phyloP scores from a whole-genome alignment of 176 grass and related monocot genomes.

The Musa troglodytarum region DNA sequence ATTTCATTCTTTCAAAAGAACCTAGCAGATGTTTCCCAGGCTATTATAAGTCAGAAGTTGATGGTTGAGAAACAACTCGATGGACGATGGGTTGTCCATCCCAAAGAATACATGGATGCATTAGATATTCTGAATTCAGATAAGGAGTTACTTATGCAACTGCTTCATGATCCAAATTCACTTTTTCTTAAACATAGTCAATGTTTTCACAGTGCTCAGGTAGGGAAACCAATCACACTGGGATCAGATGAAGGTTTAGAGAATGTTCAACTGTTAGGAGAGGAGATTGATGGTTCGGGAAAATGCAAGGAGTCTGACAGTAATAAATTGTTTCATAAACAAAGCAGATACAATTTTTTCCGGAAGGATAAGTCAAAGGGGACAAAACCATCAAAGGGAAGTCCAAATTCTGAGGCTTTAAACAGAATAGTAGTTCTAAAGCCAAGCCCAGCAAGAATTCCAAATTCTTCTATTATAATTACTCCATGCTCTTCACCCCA shows the following conservation, averaged over 20 bases:
- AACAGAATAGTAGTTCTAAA: constrained; percentile 95
- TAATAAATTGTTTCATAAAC: constrained; percentile 30
- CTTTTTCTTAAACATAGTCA: constrained; percentile 57
- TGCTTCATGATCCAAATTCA: constrained; percentile 78
- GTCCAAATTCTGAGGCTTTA: constrained; percentile 24
- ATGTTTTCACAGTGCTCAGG: constrained; percentile 36
- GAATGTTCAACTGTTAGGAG: constrained; percentile 15
- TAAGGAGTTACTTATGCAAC: constrained; percentile 80
- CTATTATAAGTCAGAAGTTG: constrained; percentile 29
- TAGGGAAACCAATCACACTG: constrained; percentile 15
- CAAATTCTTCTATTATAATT: constrained; percentile 26
- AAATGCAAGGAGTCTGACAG: constrained; percentile 30
- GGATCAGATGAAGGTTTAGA: constrained; percentile 26
- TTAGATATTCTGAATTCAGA: constrained; percentile 81
- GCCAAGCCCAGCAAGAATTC: constrained; percentile 44
- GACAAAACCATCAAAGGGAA: constrained; percentile 32
- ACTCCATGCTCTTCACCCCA: constrained; percentile 39
- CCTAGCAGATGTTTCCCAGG: constrained; percentile 22
- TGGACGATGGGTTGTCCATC: constrained; percentile 40
- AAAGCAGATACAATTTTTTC: constrained; percentile 56
- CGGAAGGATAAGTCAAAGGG: constrained; percentile 51
- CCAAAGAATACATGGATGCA: constrained; percentile 70
- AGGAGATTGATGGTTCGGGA: constrained; percentile 29
- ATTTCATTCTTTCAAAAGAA: neutral
- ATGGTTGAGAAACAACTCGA: constrained; percentile 29